Conservation (phyloP, 1,284 basidiomycete genomes). For the Dichomitus squalens region DNA sequence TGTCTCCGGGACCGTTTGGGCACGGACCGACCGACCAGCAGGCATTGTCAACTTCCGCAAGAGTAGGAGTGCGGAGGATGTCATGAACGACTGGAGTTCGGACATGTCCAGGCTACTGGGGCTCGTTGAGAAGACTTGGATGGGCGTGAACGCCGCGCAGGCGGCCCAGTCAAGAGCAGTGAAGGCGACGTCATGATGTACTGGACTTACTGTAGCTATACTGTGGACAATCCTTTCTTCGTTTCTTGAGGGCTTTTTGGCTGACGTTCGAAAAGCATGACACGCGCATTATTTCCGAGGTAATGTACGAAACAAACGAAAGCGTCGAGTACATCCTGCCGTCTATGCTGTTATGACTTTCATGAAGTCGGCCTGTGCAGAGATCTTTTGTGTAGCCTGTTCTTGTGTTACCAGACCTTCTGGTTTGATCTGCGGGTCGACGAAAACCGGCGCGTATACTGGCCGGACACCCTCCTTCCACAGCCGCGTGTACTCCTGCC, state of each 20-base stretch:
- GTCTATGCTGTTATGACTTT: neutral
- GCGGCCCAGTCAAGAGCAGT: conserved; percentile 69
- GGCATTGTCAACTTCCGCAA: conserved; percentile 88
- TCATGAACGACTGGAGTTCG: conserved; percentile 96
- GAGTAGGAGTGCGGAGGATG: conserved; percentile 80
- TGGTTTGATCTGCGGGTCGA: conserved; percentile 19
- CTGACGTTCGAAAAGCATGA: neutral
- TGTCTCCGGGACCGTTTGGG: conserved; percentile 90
- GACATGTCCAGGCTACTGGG: conserved; percentile 91
- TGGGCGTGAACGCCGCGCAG: conserved; percentile 86
- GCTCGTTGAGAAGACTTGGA: conserved; percentile 86
- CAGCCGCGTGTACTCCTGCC: conserved; percentile 67
- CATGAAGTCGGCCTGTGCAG: conserved; percentile 17
- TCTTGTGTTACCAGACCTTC: conserved; percentile 18
- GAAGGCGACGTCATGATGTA: conserved; percentile 43
- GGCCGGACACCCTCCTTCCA: conserved; percentile 73
- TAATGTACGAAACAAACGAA: conserved; percentile 8
- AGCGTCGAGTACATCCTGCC: neutral
- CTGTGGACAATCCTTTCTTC: conserved; percentile 24
- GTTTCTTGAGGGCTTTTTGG: neutral
- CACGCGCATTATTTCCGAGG: conserved; percentile 10
- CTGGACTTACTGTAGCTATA: conserved; percentile 26
- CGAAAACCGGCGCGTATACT: conserved; percentile 44
- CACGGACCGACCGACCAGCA: conserved; percentile 90
- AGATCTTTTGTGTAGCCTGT: conserved; percentile 1